Evolutionary conservation across 371 early-diverging fungal genomes (phyloP), one percentile per base, ranked within the genome.

Genomic region (Coemansia sp.): DNA sequence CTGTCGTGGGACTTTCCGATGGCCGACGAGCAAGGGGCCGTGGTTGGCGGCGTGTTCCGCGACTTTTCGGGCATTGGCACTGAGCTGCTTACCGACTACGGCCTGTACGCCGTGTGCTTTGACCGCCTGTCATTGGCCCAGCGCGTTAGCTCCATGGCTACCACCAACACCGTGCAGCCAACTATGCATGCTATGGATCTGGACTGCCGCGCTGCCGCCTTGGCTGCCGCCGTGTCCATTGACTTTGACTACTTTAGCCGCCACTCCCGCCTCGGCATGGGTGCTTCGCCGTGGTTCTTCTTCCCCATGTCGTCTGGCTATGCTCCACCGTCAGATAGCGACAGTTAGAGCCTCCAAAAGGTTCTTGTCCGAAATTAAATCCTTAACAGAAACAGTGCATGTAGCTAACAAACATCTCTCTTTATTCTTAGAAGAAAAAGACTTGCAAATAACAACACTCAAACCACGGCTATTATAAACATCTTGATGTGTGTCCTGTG

Each of bases 171-270:
- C 2, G 16, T 12, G 50, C 18, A 18, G 33, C 36, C 4, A 14
- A 5, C 18, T 18, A 18, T 18, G 18, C 18, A 18, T 18, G 18
- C 53, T n/a, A 36, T 32, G 75, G 86, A 90, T 2, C 77, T 92
- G 34, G 94, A 94, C 70, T 88, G 92, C 64, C 85, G 93, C 40
- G 94, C 94, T 9, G 88, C 93, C 9, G 85, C 88, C 38, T 77
- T 95, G 46, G 91, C 90, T 0, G 87, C 88, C 51, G 94, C 94
- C 50, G 82, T 94, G 44, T 88, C 88, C n/a, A 88, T 93, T 55
- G 95, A 95, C 71, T 89, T 93, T 64, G 95, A 95, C 77, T 95
- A 93, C 67, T 95, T 94, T 66, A 88, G 88, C 16, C 78, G 92
- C 36, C 92, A 93, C 65, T 91, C 91, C 5, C 74, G 69, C 36